A percentile compares a stretch with the other conserved stretches of the same genome.
Conservation (phyloP, 139 green algal species). For the Ettlia oleoabundans region DNA sequence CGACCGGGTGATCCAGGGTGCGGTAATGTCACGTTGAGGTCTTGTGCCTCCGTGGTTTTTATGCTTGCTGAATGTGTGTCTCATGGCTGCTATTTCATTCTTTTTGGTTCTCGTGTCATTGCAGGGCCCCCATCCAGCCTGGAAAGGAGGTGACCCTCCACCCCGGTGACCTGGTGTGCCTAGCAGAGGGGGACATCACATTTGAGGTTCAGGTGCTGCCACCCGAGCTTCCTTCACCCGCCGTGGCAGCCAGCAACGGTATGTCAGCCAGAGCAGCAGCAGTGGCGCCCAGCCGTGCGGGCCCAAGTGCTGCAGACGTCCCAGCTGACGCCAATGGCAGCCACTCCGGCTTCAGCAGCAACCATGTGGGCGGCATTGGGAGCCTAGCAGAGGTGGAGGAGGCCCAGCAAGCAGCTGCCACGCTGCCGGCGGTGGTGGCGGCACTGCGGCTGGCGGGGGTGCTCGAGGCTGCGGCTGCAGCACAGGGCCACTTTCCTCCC, state of each 20-base stretch:
- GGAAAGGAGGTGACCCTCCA: conserved; percentile 37
- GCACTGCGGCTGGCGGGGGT: conserved; percentile 18
- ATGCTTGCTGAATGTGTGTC: too few species aligned
- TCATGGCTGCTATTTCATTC: neutral
- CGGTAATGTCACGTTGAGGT: neutral
- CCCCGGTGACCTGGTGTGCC: conserved; percentile 44
- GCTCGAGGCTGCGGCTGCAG: conserved; percentile 39
- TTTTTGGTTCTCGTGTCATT: neutral
- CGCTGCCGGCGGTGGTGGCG: conserved; percentile 3
- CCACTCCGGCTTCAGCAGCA: conserved; percentile 9
- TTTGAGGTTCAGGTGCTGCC: conserved; percentile 41
- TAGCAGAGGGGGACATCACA: conserved; percentile 41
- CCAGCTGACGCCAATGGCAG: neutral
- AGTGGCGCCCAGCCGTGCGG: too few species aligned
- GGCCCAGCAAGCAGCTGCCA: neutral
- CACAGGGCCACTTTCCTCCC: conserved; percentile 37
- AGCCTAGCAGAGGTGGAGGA: neutral
- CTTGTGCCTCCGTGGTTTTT: too few species aligned
- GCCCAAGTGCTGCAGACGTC: neutral
- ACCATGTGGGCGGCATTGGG: neutral
- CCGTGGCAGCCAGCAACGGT: too few species aligned
- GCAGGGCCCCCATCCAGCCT: conserved; percentile 21
- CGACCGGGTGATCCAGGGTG: neutral
- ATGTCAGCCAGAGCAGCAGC: too few species aligned
- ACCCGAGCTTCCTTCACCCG: too few species aligned